Percentiles rank a stretch among this genome's conserved stretches.
These are phyloP conservation scores for Fusarium chaquense DNA, from an alignment of 2,329 filamentous ascomycete species.

Conservation along the genomic window DNA sequence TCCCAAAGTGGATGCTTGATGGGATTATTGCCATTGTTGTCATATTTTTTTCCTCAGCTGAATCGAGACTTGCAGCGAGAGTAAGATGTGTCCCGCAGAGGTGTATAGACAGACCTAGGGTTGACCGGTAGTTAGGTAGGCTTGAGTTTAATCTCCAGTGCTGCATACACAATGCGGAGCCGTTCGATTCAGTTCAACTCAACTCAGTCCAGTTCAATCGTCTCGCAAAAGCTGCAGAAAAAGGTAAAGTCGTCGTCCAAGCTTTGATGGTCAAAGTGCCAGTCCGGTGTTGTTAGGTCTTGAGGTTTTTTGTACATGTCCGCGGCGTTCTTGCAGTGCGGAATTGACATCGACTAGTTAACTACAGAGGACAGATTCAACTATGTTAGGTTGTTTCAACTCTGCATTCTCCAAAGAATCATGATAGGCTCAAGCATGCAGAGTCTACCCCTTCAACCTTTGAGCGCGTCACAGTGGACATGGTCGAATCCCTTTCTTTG, in stretches of 20 bases:
- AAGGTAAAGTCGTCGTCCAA: slow-evolving; percentile 1
- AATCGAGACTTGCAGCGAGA: slow-evolving; percentile 22
- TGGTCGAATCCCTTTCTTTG: slow-evolving; percentile 14
- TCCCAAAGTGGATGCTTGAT: slow-evolving; percentile 29
- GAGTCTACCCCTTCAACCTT: slow-evolving; percentile 3
- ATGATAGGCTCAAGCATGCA: slow-evolving; percentile 28
- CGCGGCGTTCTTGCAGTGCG: slow-evolving; percentile 3
- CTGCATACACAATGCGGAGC: slow-evolving; percentile 15
- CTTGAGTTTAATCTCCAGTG: slow-evolving; percentile 15
- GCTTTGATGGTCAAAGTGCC: slow-evolving; percentile 5
- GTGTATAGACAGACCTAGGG: background rate
- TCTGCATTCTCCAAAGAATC: slow-evolving; percentile 8
- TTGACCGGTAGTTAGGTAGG: background rate
- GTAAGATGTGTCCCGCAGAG: slow-evolving; percentile 31
- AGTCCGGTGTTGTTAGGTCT: slow-evolving; percentile 8
- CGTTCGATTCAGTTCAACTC: background rate
- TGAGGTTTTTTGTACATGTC: slow-evolving; percentile 8
- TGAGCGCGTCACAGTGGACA: slow-evolving; percentile 11
- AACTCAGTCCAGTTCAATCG: background rate
- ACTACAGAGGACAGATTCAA: background rate
- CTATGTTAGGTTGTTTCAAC: slow-evolving; percentile 21
- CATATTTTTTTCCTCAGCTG: slow-evolving; percentile 37
- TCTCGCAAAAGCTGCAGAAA: slow-evolving; percentile 15
- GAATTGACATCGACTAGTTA: slow-evolving; percentile 1
- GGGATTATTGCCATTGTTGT: slow-evolving; percentile 40